phyloP scores from a whole-genome alignment of 106 monocot species.

The Agapanthus africanus region DNA sequence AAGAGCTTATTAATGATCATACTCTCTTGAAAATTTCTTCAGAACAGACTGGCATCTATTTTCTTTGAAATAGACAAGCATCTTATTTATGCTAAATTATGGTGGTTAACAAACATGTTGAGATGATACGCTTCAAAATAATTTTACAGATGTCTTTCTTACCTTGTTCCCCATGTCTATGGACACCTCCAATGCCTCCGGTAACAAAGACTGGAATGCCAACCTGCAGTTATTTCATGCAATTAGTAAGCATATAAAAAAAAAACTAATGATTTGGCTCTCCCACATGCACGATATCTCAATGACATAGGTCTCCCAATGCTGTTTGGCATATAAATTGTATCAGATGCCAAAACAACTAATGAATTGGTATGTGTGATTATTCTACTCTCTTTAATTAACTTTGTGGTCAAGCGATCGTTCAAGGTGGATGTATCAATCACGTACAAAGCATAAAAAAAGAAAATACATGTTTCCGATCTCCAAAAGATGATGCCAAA shows the following conservation, averaged over 20 bases:
- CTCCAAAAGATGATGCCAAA: not conserved
- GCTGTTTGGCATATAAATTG: not conserved
- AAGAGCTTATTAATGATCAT: not conserved
- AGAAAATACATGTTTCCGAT: too few relatives aligned
- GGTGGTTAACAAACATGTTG: not conserved
- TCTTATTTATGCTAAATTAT: not conserved
- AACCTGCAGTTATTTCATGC: slow-evolving; percentile 37
- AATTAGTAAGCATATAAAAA: slow-evolving; percentile 1
- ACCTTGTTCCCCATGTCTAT: slow-evolving; percentile 91
- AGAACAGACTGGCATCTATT: too few relatives aligned
- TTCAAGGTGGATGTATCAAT: not conserved
- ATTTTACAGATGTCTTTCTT: slow-evolving; percentile 17
- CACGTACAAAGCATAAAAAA: too few relatives aligned
- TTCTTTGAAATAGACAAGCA: not conserved
- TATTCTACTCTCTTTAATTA: not conserved
- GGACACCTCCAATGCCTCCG: slow-evolving; percentile 96
- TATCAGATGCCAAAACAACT: not conserved
- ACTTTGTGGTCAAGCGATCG: not conserved
- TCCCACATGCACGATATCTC: not conserved
- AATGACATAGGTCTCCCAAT: not conserved
- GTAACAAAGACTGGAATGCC: slow-evolving; percentile 93
- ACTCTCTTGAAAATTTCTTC: not conserved
- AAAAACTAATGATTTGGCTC: not conserved
- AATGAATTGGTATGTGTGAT: not conserved
- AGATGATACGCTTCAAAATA: slow-evolving; percentile 3